A percentile compares a stretch with the other conserved stretches of the same genome.
These are phyloP conservation scores for Cytidiella melzeri DNA, from an alignment of 768 basidiomycete species.

Conservation along the genomic window DNA sequence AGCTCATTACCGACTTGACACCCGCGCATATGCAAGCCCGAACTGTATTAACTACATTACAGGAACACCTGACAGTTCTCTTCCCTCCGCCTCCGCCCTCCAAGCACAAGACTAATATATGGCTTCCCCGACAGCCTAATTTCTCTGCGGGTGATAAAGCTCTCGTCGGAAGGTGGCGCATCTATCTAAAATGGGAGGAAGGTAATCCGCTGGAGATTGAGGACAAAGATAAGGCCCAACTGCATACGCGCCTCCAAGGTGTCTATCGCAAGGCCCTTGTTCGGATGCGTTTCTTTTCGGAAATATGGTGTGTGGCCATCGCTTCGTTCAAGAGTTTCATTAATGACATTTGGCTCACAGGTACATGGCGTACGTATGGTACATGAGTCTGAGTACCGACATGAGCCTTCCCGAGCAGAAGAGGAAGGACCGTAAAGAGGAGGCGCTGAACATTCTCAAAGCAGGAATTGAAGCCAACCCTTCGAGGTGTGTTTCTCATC, in stretches of 20 bases:
- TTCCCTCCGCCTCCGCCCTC: constrained; percentile 45
- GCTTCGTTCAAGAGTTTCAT: constrained; percentile 1
- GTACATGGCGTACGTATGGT: constrained; percentile 90
- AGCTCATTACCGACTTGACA: constrained; percentile 90
- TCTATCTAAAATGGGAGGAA: constrained; percentile 94
- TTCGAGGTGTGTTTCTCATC: constrained; percentile 45
- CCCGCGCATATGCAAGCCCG: constrained; percentile 95
- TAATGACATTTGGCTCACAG: constrained; percentile 32
- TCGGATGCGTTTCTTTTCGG: constrained; percentile 90
- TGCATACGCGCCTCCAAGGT: constrained; percentile 68
- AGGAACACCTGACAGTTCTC: constrained; percentile 58
- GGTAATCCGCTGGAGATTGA: constrained; percentile 90
- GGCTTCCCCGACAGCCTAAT: constrained; percentile 64
- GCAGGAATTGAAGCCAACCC: constrained; percentile 87
- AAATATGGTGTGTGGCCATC: constrained; percentile 68
- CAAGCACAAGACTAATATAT: constrained; percentile 36
- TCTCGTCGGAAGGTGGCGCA: constrained; percentile 82
- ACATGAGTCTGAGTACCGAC: constrained; percentile 52
- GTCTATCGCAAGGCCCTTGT: constrained; percentile 88
- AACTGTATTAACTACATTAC: constrained; percentile 76
- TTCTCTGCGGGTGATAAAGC: constrained; percentile 69
- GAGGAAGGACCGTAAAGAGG: constrained; percentile 47
- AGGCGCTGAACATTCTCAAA: constrained; percentile 74
- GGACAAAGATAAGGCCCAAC: constrained; percentile 62
- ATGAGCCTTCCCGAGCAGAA: constrained; percentile 8